phyloP scores from a whole-genome alignment of 805 yeast species.

The Pichia thaimueangensis region DNA sequence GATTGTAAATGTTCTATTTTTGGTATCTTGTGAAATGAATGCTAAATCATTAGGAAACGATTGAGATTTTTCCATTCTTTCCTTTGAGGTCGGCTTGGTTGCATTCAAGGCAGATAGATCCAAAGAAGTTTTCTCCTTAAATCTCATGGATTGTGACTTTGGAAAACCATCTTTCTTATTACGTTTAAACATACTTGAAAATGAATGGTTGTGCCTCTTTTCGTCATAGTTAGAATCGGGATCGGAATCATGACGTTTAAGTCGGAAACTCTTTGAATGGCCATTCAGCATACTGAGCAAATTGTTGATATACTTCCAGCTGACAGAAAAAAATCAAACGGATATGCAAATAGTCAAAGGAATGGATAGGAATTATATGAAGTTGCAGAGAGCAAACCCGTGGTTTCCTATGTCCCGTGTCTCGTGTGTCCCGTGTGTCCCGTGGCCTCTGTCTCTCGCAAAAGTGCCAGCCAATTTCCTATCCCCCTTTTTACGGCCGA shows the following conservation, averaged over 20 bases:
- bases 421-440: too few species aligned
- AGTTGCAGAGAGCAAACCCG: too few species aligned
- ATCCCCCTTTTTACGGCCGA: too few species aligned
- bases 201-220: conserved; percentile 4
- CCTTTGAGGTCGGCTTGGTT: background rate
- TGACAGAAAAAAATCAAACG: too few species aligned
- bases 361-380: too few species aligned
- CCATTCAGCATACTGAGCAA: background rate
- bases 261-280: conserved; percentile 5
- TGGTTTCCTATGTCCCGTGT: too few species aligned
- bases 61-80: conserved; percentile 10
- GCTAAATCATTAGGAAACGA: conserved; percentile 10
- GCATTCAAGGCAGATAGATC: background rate
- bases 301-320: too few species aligned
- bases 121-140: background rate
- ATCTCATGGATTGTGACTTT: conserved; percentile 5
- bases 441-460: too few species aligned
- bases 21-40: background rate
- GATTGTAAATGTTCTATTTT: background rate
- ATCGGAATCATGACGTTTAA: conserved; percentile 4
- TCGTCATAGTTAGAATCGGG: background rate
- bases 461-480: too few species aligned
- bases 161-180: background rate
- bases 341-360: too few species aligned
- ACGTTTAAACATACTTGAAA: conserved; percentile 7